phyloP scores from a whole-genome alignment of 1,284 basidiomycete genomes.

The Sporisorium iseilematis-ciliati region DNA sequence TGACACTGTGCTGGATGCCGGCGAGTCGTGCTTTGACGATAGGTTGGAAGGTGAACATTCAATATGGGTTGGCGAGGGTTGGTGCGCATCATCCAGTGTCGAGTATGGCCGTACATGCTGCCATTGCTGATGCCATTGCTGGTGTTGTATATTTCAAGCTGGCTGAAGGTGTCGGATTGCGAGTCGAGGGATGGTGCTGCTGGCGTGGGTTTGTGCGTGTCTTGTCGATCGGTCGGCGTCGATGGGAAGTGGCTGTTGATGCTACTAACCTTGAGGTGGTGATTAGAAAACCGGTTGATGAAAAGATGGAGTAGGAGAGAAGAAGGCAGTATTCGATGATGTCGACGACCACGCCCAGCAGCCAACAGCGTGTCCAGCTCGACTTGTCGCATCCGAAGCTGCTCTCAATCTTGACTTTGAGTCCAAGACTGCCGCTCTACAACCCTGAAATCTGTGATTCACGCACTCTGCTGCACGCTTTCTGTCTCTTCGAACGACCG shows the following conservation, averaged over 20 bases:
- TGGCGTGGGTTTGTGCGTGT: background rate
- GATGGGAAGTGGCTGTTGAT: conserved; percentile 11
- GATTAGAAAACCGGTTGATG: conserved; percentile 45
- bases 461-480: background rate
- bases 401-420: background rate
- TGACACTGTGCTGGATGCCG: background rate
- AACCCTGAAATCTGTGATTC: background rate
- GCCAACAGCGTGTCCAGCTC: conserved; percentile 1
- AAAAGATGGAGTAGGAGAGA: conserved; percentile 37
- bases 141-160: conserved; percentile 6
- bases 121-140: background rate
- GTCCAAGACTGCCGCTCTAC: background rate
- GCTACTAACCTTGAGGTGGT: conserved; percentile 54
- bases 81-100: conserved; percentile 23
- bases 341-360: conserved; percentile 13
- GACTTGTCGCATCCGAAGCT: background rate
- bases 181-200: background rate
- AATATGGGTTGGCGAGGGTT: background rate
- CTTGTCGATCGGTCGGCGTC: conserved; percentile 12
- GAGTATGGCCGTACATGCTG: background rate
- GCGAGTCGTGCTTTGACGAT: background rate
- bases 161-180: background rate
- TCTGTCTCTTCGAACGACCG: background rate
- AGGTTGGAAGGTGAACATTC: background rate
- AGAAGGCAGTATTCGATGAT: conserved; percentile 10